phyloP scores from a whole-genome alignment of 257 asterid species.

The Nicotiana tabacum region DNA sequence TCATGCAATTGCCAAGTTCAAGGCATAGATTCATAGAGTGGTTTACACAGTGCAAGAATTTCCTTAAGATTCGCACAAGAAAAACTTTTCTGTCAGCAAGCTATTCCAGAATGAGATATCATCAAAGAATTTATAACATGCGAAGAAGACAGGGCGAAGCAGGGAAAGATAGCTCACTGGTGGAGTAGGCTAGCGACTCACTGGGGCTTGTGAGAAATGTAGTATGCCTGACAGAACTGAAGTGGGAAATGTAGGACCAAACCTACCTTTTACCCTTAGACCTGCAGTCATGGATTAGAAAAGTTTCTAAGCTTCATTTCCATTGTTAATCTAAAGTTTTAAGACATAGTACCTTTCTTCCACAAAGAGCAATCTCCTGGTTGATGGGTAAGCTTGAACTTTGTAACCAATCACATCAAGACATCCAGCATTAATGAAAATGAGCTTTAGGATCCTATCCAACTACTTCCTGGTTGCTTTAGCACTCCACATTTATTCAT shows the following conservation, averaged over 20 bases:
- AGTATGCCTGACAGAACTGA: background rate
- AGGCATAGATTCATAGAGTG: background rate
- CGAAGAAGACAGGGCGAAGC: background rate
- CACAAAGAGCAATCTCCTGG: background rate
- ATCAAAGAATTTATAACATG: background rate
- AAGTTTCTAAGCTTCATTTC: background rate
- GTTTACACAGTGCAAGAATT: background rate
- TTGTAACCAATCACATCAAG: background rate
- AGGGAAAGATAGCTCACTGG: background rate
- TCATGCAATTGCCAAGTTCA: background rate
- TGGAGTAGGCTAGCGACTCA: background rate
- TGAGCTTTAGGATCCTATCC: constrained; percentile 4
- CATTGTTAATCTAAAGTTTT: background rate
- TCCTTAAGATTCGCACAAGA: background rate
- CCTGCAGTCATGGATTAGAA: background rate
- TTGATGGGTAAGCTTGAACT: background rate
- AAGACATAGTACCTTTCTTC: background rate
- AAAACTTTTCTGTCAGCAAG: background rate
- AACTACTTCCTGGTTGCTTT: constrained; percentile 74
- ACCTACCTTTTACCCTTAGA: background rate
- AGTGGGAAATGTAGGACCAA: background rate
- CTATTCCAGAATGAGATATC: background rate
- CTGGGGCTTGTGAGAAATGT: background rate
- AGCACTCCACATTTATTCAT: constrained; percentile 50
- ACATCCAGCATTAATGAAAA: background rate